phyloP scores from a whole-genome alignment of 2,329 filamentous ascomycete species.

The Ophiocordyceps polyrhachis-furcata region DNA sequence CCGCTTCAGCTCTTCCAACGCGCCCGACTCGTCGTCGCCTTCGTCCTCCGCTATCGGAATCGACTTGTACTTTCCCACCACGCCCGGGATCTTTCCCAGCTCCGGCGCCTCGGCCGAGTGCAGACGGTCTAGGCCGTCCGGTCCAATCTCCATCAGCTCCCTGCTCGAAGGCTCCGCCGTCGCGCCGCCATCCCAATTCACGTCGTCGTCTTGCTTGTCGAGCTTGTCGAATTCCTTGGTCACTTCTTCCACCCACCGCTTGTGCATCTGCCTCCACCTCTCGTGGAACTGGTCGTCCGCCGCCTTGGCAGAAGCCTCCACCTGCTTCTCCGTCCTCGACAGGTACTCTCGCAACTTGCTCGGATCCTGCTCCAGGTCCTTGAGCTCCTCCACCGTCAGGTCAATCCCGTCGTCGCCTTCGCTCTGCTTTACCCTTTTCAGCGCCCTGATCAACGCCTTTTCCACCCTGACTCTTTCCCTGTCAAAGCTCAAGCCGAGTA shows the following conservation, averaged over 20 bases:
- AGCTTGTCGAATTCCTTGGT: slow-evolving; percentile 18
- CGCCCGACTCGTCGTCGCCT: slow-evolving; percentile 29
- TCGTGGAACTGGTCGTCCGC: slow-evolving; percentile 19
- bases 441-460: slow-evolving; percentile 20
- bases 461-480: slow-evolving; percentile 23
- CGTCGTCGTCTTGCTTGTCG: slow-evolving; percentile 10
- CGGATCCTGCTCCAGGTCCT: slow-evolving; percentile 19
- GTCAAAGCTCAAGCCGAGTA: slow-evolving; percentile 22
- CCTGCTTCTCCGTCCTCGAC: background rate
- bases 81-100: slow-evolving; percentile 33
- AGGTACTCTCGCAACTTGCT: slow-evolving; percentile 20
- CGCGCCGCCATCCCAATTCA: slow-evolving; percentile 7
- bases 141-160: slow-evolving; percentile 18
- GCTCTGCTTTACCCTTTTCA: slow-evolving; percentile 22
- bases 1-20: slow-evolving; percentile 32
- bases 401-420: slow-evolving; percentile 25
- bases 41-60: slow-evolving; percentile 29
- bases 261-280: slow-evolving; percentile 6
- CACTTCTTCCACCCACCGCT: background rate
- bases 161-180: slow-evolving; percentile 11
- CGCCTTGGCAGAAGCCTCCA: slow-evolving; percentile 12
- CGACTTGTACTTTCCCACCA: slow-evolving; percentile 30
- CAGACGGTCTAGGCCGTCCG: slow-evolving; percentile 13
- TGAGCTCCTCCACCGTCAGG: slow-evolving; percentile 29
- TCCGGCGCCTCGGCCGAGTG: slow-evolving; percentile 27